Evolutionary conservation across 1,139 yeast genomes (phyloP).

Genomic region (Eremothecium gossypii): DNA sequence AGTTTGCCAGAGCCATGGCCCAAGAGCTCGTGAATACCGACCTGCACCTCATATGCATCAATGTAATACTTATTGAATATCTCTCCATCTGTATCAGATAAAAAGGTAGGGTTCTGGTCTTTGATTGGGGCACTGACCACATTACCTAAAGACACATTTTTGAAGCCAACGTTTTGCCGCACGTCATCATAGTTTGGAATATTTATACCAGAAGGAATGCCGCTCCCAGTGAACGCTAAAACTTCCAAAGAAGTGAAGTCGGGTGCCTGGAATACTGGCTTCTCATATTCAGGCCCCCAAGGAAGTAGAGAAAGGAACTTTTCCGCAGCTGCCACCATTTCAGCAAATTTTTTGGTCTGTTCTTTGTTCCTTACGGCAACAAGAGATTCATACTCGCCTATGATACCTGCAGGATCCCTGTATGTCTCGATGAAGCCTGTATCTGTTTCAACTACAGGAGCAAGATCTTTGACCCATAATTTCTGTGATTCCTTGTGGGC

Average conservation of each 20-base stretch:
- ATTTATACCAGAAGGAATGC: constrained; percentile 87
- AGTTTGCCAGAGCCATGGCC: constrained; percentile 93
- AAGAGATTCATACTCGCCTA: constrained; percentile 91
- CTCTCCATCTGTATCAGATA: constrained; percentile 43
- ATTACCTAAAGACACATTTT: constrained; percentile 81
- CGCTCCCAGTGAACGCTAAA: constrained; percentile 79
- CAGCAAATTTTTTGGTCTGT: constrained; percentile 69
- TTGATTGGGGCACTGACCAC: constrained; percentile 54
- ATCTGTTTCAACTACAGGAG: constrained; percentile 77
- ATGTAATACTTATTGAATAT: constrained; percentile 64
- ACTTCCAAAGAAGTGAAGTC: constrained; percentile 88
- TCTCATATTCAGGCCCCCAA: constrained; percentile 68
- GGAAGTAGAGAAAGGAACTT: constrained; percentile 59
- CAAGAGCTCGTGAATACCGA: constrained; percentile 80
- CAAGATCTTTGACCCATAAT: constrained; percentile 78
- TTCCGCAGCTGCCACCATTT: constrained; percentile 58
- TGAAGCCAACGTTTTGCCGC: constrained; percentile 72
- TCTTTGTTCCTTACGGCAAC: constrained; percentile 90
- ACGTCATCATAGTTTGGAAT: constrained; percentile 90
- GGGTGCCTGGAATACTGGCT: constrained; percentile 81
- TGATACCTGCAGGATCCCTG: constrained; percentile 83
- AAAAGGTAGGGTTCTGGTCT: constrained; percentile 54
- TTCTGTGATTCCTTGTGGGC: constrained; percentile 80
- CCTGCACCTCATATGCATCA: constrained; percentile 85
- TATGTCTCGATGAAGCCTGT: constrained; percentile 88